A percentile compares a stretch with the other conserved stretches of the same genome.
phyloP scores from a whole-genome alignment of 306 rosid genomes.

The Quercus dentata region DNA sequence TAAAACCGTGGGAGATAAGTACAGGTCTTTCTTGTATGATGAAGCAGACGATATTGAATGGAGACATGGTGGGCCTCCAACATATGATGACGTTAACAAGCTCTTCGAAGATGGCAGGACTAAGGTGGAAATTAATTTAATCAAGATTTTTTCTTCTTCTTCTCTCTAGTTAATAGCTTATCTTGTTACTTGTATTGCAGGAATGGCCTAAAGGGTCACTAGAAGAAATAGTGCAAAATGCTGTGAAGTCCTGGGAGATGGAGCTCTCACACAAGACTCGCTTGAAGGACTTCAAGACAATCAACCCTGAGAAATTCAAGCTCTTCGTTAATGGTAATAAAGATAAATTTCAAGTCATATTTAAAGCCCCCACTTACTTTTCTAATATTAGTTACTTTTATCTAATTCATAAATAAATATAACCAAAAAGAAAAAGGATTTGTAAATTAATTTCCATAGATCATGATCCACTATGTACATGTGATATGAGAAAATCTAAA shows the following conservation, averaged over 20 bases:
- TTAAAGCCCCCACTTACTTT: too few species aligned
- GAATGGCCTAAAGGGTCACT: constrained; percentile 63
- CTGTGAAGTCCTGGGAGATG: constrained; percentile 55
- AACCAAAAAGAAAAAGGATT: too few species aligned
- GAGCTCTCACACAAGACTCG: constrained; percentile 56
- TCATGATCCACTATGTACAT: too few species aligned
- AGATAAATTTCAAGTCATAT: background rate
- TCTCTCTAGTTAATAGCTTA: background rate
- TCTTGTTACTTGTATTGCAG: constrained; percentile 20
- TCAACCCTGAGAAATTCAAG: constrained; percentile 49
- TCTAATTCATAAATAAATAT: background rate
- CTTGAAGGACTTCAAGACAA: constrained; percentile 41
- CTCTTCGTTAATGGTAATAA: constrained; percentile 47
- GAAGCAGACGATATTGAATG: constrained; percentile 33
- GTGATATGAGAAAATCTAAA: too few species aligned
- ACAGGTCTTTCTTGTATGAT: constrained; percentile 50
- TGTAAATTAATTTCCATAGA: too few species aligned
- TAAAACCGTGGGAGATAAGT: constrained; percentile 38
- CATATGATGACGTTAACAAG: constrained; percentile 44
- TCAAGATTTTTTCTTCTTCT: background rate
- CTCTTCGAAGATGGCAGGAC: constrained; percentile 73
- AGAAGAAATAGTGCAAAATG: constrained; percentile 64
- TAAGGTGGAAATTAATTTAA: constrained; percentile 27
- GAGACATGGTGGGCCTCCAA: constrained; percentile 79
- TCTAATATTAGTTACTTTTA: background rate